Base-by-base conservation (phyloP, 2,329 filamentous ascomycete species). In the Beauveria brongniartii region DNA sequence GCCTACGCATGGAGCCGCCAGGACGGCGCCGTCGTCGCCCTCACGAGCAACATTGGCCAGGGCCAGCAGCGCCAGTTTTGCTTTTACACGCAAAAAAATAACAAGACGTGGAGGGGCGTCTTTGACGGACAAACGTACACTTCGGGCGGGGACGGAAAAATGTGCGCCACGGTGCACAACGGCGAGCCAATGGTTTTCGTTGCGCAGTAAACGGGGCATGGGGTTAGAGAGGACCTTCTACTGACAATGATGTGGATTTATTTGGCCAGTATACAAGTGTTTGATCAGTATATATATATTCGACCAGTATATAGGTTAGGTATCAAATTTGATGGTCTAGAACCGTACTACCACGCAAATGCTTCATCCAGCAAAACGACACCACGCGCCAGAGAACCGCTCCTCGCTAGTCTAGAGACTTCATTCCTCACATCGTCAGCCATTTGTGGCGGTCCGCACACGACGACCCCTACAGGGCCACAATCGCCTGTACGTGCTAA, bases 1-100 rank as follows among this genome's bases (percentile, higher is more conserved):
- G 77, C 73, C 0, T 80, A 80, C 63, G 77, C 76, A 3, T 80
- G 76, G 71, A 75, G 74, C 61, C 74, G 78, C 18, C 76, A 71
- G 0, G 71, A 69, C 14, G 77, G 78, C 8, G 72, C 75, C 50
- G 70, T 80, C 18, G 69, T 80, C 52, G 78, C 77, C 7, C 67
- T 80, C 43, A 80, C 77, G 2, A 76, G 73, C 50, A 80, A 80
- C 60, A 68, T 72, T 18, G 77, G 78, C 3, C 66, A 68, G 44
- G 73, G 71, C 1, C 73, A 70, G 24, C 74, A 69, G 41, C 69
- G 67, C 4, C 69, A 74, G 40, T 68, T 77, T 64, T 80, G 78
- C 66, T 76, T 80, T 67, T 72, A 73, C 63, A 72, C 74, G 1
- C 69, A 73, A 50, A 71, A 68, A 34, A 63, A 70, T 1, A 74